These are phyloP conservation scores for Beauveria sp. DNA, from an alignment of 2,329 filamentous ascomycete genomes.

Conservation along the genomic window DNA sequence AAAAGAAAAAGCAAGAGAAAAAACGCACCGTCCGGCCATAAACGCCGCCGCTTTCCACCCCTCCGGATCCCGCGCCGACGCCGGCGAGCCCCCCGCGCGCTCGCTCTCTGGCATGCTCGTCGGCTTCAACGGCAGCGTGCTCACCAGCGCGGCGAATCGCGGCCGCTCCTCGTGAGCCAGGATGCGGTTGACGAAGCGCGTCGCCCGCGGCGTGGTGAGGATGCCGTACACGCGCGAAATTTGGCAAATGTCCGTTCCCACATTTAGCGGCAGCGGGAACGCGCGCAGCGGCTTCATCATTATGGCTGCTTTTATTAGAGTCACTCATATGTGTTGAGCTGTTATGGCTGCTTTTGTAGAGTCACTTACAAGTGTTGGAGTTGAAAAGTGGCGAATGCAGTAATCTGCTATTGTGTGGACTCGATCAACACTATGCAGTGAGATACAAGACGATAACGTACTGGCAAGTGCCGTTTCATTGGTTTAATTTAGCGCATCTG, in stretches of 20 bases:
- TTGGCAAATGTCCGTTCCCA: slow-evolving; percentile 75
- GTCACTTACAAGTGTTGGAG: neutral
- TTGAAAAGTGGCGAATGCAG: too few relatives aligned
- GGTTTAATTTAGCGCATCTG: neutral
- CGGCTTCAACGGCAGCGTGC: neutral
- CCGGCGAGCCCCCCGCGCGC: slow-evolving; percentile 21
- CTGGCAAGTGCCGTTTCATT: neutral
- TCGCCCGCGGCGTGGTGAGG: slow-evolving; percentile 35
- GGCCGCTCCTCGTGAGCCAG: slow-evolving; percentile 34
- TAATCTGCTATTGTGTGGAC: too few relatives aligned
- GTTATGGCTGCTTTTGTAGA: too few relatives aligned
- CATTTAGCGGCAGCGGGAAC: slow-evolving; percentile 58
- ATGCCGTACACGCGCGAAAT: slow-evolving; percentile 57
- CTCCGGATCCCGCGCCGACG: slow-evolving; percentile 14
- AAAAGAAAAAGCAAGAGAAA: neutral
- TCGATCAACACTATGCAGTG: neutral
- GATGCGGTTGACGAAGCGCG: slow-evolving; percentile 40
- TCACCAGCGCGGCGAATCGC: neutral
- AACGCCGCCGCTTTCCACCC: slow-evolving; percentile 33
- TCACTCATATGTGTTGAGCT: slow-evolving; percentile 2
- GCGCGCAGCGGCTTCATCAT: slow-evolving; percentile 26
- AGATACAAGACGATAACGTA: neutral
- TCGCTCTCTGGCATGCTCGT: neutral
- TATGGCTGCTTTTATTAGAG: too few relatives aligned
- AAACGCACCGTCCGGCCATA: slow-evolving; percentile 36